phyloP scores from a whole-genome alignment of 306 rosid genomes.

The Prunus mume region DNA sequence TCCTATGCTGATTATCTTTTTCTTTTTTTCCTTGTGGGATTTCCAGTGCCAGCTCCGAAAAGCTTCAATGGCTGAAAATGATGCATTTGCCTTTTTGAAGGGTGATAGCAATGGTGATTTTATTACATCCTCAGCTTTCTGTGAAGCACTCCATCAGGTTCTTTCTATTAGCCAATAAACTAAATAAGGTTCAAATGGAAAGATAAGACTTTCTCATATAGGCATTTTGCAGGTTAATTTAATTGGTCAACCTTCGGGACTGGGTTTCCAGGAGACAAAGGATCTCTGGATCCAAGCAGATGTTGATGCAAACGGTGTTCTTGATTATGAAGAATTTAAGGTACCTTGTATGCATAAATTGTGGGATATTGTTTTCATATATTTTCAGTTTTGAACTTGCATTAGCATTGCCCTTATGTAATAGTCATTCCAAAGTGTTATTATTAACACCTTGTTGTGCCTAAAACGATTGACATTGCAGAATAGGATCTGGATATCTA shows the following conservation, averaged over 20 bases:
- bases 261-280: conserved; percentile 69
- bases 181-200: background rate
- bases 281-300: conserved; percentile 89
- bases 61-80: conserved; percentile 72
- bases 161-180: conserved; percentile 9
- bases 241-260: conserved; percentile 60
- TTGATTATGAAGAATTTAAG: conserved; percentile 79
- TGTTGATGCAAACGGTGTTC: conserved; percentile 62
- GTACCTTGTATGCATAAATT: conserved; percentile 36
- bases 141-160: conserved; percentile 78
- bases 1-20: background rate
- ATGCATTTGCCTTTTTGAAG: conserved; percentile 78
- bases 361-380: background rate
- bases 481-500: conserved; percentile 65
- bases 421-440: background rate
- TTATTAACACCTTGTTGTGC: background rate
- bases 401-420: background rate
- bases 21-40: background rate
- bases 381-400: background rate
- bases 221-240: conserved; percentile 57
- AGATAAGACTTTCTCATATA: conserved; percentile 19
- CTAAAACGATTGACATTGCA: conserved; percentile 32
- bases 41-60: conserved; percentile 70
- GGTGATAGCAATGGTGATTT: conserved; percentile 56
- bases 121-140: conserved; percentile 60